phyloP scores from a whole-genome alignment of 768 basidiomycete species.

The Serendipita sp. region DNA sequence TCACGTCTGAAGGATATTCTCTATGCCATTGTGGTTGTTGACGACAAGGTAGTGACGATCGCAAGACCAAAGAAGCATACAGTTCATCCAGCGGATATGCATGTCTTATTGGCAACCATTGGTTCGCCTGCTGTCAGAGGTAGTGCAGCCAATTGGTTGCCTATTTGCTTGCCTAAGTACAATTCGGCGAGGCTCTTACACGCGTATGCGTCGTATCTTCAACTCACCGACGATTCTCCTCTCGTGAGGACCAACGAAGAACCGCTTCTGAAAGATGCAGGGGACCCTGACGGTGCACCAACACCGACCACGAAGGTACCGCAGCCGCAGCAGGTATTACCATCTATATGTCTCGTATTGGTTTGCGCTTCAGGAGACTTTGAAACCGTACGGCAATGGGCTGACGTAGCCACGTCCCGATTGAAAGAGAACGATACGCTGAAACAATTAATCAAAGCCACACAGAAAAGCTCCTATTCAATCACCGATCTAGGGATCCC shows the following conservation, averaged over 20 bases:
- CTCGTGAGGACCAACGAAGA: neutral
- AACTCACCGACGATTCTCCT: conserved; percentile 13
- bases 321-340: neutral
- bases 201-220: conserved; percentile 58
- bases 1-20: conserved; percentile 51
- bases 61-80: conserved; percentile 85
- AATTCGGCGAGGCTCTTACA: conserved; percentile 81
- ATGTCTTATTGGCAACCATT: conserved; percentile 83
- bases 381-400: conserved; percentile 66
- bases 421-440: conserved; percentile 43
- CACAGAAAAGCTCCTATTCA: conserved; percentile 41
- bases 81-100: conserved; percentile 81
- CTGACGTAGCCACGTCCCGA: conserved; percentile 44
- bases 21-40: conserved; percentile 75
- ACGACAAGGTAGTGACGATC: conserved; percentile 65
- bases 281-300: neutral
- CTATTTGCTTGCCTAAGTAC: conserved; percentile 90
- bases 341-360: conserved; percentile 48
- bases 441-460: conserved; percentile 24
- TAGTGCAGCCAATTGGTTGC: conserved; percentile 76
- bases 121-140: conserved; percentile 57
- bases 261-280: conserved; percentile 21
- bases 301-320: conserved; percentile 12
- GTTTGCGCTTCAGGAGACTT: conserved; percentile 74
- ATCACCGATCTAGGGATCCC: conserved; percentile 70